Percentiles rank a stretch among this genome's conserved stretches.
phyloP scores from a whole-genome alignment of 2,329 filamentous ascomycete genomes.

The Penicillium sp. region DNA sequence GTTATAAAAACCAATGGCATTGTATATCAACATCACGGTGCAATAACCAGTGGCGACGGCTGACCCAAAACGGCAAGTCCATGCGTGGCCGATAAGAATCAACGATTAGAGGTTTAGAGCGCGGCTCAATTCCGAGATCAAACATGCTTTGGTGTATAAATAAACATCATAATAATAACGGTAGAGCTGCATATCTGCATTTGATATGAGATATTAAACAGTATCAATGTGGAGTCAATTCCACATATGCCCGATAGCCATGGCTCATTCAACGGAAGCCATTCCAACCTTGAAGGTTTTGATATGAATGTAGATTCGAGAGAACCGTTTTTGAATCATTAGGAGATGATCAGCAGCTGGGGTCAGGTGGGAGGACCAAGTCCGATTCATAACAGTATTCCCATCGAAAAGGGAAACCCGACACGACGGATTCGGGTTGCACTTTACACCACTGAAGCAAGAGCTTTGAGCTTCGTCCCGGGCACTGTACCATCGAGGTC shows the following conservation, averaged over 20 bases:
- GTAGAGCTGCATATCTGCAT: conserved; percentile 8
- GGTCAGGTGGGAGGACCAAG: neutral
- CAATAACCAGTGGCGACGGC: conserved; percentile 14
- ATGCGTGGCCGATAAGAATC: conserved; percentile 23
- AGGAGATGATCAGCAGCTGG: neutral
- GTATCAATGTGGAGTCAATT: neutral
- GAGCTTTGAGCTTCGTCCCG: neutral
- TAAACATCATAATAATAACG: neutral
- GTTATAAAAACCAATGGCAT: neutral
- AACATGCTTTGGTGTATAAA: neutral
- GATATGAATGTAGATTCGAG: neutral
- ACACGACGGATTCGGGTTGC: conserved; percentile 7
- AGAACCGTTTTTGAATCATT: neutral
- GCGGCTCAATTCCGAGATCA: neutral
- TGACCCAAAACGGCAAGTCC: conserved; percentile 20
- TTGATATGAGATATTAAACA: neutral
- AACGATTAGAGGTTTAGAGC: conserved; percentile 7
- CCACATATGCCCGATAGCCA: neutral
- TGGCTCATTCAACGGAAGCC: neutral
- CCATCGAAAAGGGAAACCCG: conserved; percentile 2
- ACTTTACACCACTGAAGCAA: conserved; percentile 2
- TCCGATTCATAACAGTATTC: neutral
- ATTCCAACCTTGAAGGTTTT: neutral
- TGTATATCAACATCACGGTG: neutral
- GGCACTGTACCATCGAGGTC: neutral